A percentile compares a stretch with the other conserved stretches of the same genome.
These are phyloP conservation scores for Dothideomycetidae sp. DNA, from an alignment of 2,329 filamentous ascomycete species.

Conservation along the genomic window DNA sequence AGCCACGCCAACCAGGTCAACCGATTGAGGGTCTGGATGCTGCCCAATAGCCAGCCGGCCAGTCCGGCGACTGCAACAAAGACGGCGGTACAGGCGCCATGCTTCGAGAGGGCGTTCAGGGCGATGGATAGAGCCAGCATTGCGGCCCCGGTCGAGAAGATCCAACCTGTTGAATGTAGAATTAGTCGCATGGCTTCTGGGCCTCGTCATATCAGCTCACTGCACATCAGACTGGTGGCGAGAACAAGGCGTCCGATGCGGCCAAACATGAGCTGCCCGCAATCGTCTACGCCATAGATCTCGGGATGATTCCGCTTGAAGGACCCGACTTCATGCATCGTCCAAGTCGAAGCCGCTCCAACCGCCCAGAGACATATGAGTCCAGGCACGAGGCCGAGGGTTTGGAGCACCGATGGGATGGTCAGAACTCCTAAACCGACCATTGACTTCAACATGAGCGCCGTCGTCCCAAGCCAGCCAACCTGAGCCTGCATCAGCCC, in stretches of 20 bases:
- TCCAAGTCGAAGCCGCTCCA: constrained; percentile 35
- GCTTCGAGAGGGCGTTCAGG: constrained; percentile 17
- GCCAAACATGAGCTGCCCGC: constrained; percentile 40
- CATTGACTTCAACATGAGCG: constrained; percentile 34
- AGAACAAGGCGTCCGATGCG: constrained; percentile 37
- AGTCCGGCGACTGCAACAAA: constrained; percentile 30
- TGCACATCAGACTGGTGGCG: constrained; percentile 24
- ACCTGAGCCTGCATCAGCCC: constrained; percentile 18
- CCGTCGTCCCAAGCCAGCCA: constrained; percentile 31
- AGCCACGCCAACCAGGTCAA: constrained; percentile 25
- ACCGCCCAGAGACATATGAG: constrained; percentile 30
- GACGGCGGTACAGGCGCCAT: constrained; percentile 26
- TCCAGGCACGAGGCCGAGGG: constrained; percentile 36
- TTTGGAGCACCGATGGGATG: constrained; percentile 33
- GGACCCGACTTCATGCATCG: constrained; percentile 34
- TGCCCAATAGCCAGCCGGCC: constrained; percentile 24
- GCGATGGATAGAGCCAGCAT: constrained; percentile 18
- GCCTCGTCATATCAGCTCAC: constrained; percentile 13
- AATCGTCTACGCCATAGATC: constrained; percentile 45
- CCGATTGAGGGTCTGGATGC: constrained; percentile 24
- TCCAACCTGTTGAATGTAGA: constrained; percentile 12
- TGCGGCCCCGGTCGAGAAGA: constrained; percentile 25
- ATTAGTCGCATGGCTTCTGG: neutral
- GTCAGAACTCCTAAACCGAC: constrained; percentile 37
- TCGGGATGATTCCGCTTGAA: constrained; percentile 42